phyloP scores from a whole-genome alignment of 2,329 filamentous ascomycete genomes.

The Neofusicoccum ribis region DNA sequence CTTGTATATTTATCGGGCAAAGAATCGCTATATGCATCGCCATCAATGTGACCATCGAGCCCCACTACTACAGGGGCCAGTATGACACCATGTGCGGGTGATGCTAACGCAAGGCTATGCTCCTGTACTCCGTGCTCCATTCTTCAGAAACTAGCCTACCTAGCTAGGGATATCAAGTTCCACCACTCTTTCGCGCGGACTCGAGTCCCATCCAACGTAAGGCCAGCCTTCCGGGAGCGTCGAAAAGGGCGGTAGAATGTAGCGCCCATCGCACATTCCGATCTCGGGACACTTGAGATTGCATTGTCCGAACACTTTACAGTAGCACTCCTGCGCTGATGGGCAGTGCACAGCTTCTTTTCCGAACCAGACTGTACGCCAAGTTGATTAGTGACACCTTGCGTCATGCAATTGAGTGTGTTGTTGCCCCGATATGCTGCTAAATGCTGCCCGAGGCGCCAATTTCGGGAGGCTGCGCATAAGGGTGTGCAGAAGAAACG shows the following conservation, averaged over 20 bases:
- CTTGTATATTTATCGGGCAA: too few relatives aligned
- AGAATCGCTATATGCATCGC: too few relatives aligned
- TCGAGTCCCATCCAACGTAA: constrained; percentile 52
- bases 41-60: too few relatives aligned
- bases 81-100: not conserved
- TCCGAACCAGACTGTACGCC: constrained; percentile 37
- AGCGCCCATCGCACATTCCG: constrained; percentile 57
- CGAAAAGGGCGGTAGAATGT: constrained; percentile 59
- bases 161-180: constrained; percentile 13
- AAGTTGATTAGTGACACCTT: not conserved
- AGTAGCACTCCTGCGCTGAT: constrained; percentile 62
- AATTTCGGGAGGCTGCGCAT: not conserved
- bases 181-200: constrained; percentile 31
- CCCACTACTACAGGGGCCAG: not conserved
- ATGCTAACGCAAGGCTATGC: not conserved
- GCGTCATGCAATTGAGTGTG: not conserved
- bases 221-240: constrained; percentile 65
- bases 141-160: not conserved
- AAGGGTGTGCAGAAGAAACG: not conserved
- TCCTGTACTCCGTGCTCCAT: not conserved
- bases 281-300: constrained; percentile 43
- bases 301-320: constrained; percentile 66
- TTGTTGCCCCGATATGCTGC: not conserved
- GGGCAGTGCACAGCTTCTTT: constrained; percentile 59
- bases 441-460: not conserved